Conservation (phyloP, 345 rosid genomes). For the Salix suchowensis region DNA sequence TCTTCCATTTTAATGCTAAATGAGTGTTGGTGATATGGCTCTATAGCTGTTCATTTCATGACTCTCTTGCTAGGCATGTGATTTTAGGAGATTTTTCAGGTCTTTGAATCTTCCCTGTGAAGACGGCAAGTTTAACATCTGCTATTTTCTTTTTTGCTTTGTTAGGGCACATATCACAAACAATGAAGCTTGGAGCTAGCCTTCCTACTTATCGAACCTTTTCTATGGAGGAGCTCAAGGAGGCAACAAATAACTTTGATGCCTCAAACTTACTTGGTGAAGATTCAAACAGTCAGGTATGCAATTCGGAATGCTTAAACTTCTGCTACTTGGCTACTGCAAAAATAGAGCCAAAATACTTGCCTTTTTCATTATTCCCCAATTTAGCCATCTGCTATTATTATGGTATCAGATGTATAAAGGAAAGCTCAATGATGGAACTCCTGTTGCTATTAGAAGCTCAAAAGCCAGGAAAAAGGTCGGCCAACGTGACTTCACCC, state of each 20-base stretch:
- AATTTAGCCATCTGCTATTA: background rate
- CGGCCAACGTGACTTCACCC: slow-evolving; percentile 31
- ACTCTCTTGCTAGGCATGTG: too few species aligned
- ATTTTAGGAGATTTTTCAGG: too few species aligned
- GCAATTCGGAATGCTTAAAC: background rate
- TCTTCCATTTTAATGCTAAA: background rate
- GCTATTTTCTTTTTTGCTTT: background rate
- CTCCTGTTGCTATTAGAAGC: slow-evolving; percentile 35
- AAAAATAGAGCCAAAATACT: too few species aligned
- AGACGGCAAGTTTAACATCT: background rate
- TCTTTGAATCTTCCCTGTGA: background rate
- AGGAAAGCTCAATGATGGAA: slow-evolving; percentile 44
- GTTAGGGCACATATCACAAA: slow-evolving; percentile 54
- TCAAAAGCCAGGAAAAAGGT: slow-evolving; percentile 36
- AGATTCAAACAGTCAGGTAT: slow-evolving; percentile 37
- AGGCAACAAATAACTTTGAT: slow-evolving; percentile 48
- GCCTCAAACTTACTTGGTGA: slow-evolving; percentile 26
- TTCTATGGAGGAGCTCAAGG: slow-evolving; percentile 56
- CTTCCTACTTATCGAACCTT: slow-evolving; percentile 51
- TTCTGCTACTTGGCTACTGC: background rate
- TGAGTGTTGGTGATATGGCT: background rate
- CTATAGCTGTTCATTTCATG: background rate
- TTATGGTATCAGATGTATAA: slow-evolving; percentile 37
- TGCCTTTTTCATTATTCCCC: background rate
- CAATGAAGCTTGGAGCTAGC: slow-evolving; percentile 63